Evolutionary conservation across 306 rosid genomes (phyloP).

Genomic region (Lupinus albus): DNA sequence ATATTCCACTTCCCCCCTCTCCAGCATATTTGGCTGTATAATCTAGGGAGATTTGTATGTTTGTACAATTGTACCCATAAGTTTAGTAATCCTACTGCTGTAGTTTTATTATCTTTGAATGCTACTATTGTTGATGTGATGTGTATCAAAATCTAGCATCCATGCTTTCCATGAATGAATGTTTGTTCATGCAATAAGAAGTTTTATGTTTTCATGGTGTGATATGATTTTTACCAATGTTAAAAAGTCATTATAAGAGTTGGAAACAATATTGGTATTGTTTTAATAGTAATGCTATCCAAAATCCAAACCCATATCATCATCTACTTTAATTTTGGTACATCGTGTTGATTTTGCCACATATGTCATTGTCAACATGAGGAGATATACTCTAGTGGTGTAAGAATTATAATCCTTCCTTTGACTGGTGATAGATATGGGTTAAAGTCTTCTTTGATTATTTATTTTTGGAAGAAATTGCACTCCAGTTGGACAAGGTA

Average conservation of each 20-base stretch:
- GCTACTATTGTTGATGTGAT: neutral
- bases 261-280: too few relatives aligned
- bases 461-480: neutral
- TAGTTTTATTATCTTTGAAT: neutral
- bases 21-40: neutral
- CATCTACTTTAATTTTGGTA: too few relatives aligned
- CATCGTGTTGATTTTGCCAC: too few relatives aligned
- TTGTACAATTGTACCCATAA: neutral
- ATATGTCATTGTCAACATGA: too few relatives aligned
- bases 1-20: conserved; percentile 47
- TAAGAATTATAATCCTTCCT: too few relatives aligned
- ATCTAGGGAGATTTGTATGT: neutral
- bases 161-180: neutral
- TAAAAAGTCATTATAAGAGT: too few relatives aligned
- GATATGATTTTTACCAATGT: too few relatives aligned
- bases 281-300: too few relatives aligned
- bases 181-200: neutral
- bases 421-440: too few relatives aligned
- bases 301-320: too few relatives aligned
- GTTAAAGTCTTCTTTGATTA: too few relatives aligned
- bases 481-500: neutral
- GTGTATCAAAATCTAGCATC: neutral
- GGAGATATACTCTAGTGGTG: too few relatives aligned
- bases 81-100: neutral
- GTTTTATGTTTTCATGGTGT: neutral